Conservation (phyloP, 2,329 filamentous ascomycete species). For the Sclerotinia nivalis region DNA sequence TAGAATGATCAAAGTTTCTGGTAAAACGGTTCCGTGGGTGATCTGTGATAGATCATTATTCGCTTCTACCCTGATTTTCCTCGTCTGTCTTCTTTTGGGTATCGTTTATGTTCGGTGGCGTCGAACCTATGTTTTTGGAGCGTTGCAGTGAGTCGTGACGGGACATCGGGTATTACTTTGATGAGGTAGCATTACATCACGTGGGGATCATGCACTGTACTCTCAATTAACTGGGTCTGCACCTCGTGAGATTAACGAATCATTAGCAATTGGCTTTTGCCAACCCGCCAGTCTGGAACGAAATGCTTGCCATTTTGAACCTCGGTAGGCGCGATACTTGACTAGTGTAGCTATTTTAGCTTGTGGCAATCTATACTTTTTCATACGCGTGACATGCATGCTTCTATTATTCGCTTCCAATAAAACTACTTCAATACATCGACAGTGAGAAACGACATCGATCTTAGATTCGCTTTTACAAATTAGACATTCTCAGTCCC, state of each 20-base stretch:
- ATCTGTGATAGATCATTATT: slow-evolving; percentile 5
- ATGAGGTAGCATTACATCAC: not conserved
- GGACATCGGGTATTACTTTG: not conserved
- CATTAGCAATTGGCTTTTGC: not conserved
- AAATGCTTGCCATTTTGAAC: not conserved
- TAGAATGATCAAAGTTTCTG: not conserved
- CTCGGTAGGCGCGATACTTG: not conserved
- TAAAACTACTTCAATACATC: not conserved
- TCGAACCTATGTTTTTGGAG: not conserved
- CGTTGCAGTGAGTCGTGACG: slow-evolving; percentile 1
- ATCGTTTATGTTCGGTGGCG: slow-evolving; percentile 10
- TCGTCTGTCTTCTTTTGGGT: slow-evolving; percentile 15
- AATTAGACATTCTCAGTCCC: not conserved
- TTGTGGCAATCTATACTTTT: not conserved
- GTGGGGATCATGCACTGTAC: slow-evolving; percentile 3
- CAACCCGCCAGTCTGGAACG: not conserved
- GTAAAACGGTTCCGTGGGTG: not conserved
- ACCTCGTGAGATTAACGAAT: slow-evolving; percentile 13
- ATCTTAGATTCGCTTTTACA: not conserved
- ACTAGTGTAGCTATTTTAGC: not conserved
- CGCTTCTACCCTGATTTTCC: not conserved
- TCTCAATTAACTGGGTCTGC: not conserved
- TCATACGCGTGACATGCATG: slow-evolving; percentile 7
- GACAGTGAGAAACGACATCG: not conserved
- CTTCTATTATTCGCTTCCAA: not conserved